Evolutionary conservation across 169 alveolate species (phyloP).

Genomic region (Toxoplasma gondii): DNA sequence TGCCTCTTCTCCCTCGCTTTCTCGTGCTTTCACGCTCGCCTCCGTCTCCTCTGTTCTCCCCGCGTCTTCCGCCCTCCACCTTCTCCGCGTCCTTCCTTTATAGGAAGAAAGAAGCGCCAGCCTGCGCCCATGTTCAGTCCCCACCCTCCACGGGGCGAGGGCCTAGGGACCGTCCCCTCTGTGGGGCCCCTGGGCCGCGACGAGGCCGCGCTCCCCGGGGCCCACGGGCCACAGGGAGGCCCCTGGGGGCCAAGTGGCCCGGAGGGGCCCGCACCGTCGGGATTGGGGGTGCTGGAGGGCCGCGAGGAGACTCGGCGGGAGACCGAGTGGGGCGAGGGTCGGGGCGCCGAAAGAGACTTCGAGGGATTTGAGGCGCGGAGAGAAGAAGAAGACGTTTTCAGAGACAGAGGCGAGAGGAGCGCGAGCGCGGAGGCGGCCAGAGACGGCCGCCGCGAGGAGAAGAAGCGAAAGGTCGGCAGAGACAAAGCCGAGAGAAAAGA

Average conservation of each 20-base stretch:
- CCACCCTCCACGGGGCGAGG: background rate
- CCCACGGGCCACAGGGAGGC: background rate
- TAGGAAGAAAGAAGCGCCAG: too few species aligned
- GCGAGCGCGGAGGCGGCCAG: background rate
- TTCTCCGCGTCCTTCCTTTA: background rate
- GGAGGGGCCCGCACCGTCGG: background rate
- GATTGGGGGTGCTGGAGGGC: background rate
- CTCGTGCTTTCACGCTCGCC: background rate
- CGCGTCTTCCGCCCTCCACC: background rate
- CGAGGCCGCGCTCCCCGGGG: background rate
- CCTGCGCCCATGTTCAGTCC: background rate
- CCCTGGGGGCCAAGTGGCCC: background rate
- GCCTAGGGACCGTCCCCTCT: background rate
- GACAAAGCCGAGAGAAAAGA: background rate
- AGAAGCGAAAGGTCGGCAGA: background rate
- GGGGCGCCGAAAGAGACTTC: background rate
- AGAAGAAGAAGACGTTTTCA: background rate
- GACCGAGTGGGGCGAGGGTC: background rate
- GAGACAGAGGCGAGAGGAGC: background rate
- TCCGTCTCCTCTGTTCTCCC: background rate
- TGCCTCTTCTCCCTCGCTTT: background rate
- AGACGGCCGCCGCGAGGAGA: background rate
- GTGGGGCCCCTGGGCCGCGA: background rate
- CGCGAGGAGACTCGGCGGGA: background rate
- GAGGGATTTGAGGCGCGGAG: background rate